Evolutionary conservation across 2,329 filamentous ascomycete species (phyloP), one percentile per base, ranked within the genome.

Genomic region (Colletotrichum musicola): DNA sequence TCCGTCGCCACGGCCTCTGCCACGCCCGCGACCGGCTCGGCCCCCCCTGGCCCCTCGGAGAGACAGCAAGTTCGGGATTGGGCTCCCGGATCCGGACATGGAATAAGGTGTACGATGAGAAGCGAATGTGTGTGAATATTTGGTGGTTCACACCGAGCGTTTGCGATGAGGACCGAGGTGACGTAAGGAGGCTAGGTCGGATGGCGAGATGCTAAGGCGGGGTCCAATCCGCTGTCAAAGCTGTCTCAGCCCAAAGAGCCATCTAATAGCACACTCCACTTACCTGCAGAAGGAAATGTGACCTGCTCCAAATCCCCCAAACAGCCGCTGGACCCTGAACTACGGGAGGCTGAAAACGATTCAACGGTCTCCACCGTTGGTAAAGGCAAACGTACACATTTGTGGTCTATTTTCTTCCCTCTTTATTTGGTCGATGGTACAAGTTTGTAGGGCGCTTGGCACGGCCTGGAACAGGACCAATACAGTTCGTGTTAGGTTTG

Each of bases 51-150:
- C 46, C 73, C 84, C 76, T 77, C 86, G 77, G 81, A 84, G 84
- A 76, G 76, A 93, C 77, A 82, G 88, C 40, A 97, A 86, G 75
- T 97, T 95, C 2, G 94, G 94, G 53, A 97, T 97, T 25, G 90
- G 87, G 47, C 89, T 83, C 30, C 90, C 88, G 53, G 92, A 87
- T 35, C 90, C 88, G 54, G 92, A 87, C 92, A 95, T 95, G 68
- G 50, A 40, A n/a, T 4, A 10, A 35, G 20, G 14, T 12, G 20
- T 38, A 25, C n/a, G 49, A 56, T 7, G 56, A n/a, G 35, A 46
- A 40, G 50, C 22, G 40, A 35, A 35, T 35, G 30, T 9, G 30
- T 35, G 6, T 35, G 30, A 35, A 10, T 35, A 10, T 35, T 35
- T 2, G 7, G 30, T 35, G 10, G 10, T 35, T 35, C 30, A 35